Percentiles rank a stretch among this genome's conserved stretches.
Conservation (phyloP, 139 green algal genomes). For the Volvox reticuliferus region DNA sequence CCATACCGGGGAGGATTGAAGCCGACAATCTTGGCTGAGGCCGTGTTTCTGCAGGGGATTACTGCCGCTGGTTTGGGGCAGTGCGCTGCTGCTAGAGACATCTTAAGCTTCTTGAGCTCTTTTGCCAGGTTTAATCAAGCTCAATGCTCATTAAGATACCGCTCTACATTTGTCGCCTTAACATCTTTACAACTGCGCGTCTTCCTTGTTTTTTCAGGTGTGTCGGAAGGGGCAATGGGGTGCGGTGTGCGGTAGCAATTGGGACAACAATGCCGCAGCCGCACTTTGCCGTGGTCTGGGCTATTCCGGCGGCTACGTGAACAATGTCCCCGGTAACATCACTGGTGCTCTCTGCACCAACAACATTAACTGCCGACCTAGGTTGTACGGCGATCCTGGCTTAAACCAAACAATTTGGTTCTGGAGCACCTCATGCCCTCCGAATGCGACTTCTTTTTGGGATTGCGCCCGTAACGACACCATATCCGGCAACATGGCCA, state of each 20-base stretch:
- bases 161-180: too few species aligned
- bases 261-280: neutral
- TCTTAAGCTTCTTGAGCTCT: too few species aligned
- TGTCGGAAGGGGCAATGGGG: conserved; percentile 10
- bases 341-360: neutral
- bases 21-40: too few species aligned
- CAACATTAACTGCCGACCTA: conserved; percentile 1
- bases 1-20: too few species aligned
- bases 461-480: neutral
- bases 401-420: conserved; percentile 8
- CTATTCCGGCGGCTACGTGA: conserved; percentile 19
- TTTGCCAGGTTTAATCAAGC: too few species aligned
- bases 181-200: too few species aligned
- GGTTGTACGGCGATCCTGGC: neutral
- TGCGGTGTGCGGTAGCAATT: neutral
- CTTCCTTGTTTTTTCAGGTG: neutral
- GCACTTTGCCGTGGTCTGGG: neutral
- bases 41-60: too few species aligned
- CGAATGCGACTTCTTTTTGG: neutral
- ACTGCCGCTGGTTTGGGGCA: too few species aligned
- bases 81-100: too few species aligned
- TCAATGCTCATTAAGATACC: too few species aligned
- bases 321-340: neutral
- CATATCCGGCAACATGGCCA: neutral
- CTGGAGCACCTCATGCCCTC: conserved; percentile 6